Evolutionary conservation across 2,329 filamentous ascomycete species (phyloP).

Genomic region (Penicillium crustosum): DNA sequence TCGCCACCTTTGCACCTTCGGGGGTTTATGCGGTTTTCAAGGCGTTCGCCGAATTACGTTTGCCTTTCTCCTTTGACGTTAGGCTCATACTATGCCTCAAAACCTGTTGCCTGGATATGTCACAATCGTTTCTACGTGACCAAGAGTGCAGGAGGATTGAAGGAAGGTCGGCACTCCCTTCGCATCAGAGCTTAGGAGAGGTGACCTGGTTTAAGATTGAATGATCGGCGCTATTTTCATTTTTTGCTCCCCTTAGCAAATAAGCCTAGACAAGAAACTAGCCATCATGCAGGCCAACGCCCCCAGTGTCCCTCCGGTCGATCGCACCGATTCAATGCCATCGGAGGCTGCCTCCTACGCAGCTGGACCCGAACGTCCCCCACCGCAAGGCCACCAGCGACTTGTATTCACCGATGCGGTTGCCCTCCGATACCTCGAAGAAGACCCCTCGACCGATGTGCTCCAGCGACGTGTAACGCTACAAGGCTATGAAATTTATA

Average conservation of each 20-base stretch:
- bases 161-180: conserved; percentile 29
- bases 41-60: neutral
- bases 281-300: conserved; percentile 25
- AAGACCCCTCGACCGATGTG: conserved; percentile 73
- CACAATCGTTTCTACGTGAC: conserved; percentile 23
- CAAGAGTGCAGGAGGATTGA: conserved; percentile 26
- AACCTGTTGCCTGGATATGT: conserved; percentile 26
- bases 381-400: conserved; percentile 49
- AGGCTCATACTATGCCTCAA: conserved; percentile 14
- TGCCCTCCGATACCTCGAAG: conserved; percentile 75
- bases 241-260: neutral
- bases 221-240: conserved; percentile 1
- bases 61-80: neutral
- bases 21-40: neutral
- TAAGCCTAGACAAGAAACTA: neutral
- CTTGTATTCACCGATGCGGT: conserved; percentile 67
- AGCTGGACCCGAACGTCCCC: conserved; percentile 16
- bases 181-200: conserved; percentile 21
- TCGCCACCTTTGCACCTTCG: conserved; percentile 18
- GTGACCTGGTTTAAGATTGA: conserved; percentile 14
- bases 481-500: conserved; percentile 84
- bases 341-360: conserved; percentile 17
- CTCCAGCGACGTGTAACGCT: conserved; percentile 70
- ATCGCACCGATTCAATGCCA: conserved; percentile 27
- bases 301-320: conserved; percentile 24